These are phyloP conservation scores for Diatrype stigma DNA, from an alignment of 2,329 filamentous ascomycete genomes.

Conservation along the genomic window DNA sequence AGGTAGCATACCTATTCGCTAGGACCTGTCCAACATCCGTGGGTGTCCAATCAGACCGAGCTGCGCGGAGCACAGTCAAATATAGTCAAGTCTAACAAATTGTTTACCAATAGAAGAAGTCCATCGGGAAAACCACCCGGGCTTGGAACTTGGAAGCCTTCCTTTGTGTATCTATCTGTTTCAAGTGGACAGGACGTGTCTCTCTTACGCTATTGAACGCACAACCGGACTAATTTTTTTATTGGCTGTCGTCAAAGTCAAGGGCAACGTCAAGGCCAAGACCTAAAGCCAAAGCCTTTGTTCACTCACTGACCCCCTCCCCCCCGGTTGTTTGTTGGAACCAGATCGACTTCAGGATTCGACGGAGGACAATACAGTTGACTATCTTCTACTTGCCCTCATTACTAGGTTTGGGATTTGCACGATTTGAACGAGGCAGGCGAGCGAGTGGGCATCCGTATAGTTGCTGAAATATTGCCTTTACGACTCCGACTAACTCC, in stretches of 20 bases:
- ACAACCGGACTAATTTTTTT: not conserved
- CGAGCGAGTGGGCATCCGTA: slow-evolving; percentile 14
- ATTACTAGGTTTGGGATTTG: not conserved
- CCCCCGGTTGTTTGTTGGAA: not conserved
- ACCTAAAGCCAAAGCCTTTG: not conserved
- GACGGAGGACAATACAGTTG: not conserved
- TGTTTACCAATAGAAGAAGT: no score
- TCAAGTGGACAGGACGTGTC: no score
- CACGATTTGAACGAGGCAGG: not conserved
- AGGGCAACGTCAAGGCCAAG: not conserved
- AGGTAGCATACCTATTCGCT: no score
- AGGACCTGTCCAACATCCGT: no score
- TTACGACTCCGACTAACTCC: slow-evolving; percentile 19
- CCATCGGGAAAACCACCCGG: no score
- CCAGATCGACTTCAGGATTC: not conserved
- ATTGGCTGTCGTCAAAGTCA: not conserved
- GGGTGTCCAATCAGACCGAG: no score
- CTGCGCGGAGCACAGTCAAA: no score
- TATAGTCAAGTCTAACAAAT: no score
- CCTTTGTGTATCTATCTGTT: no score
- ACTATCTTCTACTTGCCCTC: not conserved
- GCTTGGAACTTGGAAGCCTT: no score
- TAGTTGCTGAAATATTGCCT: slow-evolving; percentile 40
- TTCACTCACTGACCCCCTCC: not conserved
- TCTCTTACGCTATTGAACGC: no score